Evolutionary conservation across 768 basidiomycete species (phyloP).

Genomic region (Obba rivulosa): DNA sequence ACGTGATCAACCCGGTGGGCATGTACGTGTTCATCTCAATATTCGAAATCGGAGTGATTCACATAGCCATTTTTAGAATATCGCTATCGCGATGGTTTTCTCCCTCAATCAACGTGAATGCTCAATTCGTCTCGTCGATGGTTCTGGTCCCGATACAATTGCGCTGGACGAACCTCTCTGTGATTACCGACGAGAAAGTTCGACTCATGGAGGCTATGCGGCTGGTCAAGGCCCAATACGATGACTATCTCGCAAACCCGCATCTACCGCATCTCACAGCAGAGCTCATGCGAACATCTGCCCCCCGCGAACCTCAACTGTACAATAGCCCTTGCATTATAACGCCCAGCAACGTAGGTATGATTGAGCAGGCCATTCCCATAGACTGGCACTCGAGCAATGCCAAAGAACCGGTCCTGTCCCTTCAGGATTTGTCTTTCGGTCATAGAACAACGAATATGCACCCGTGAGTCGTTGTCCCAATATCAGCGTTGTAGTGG

Average conservation of each 20-base stretch:
- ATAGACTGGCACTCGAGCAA: not conserved
- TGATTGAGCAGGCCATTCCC: conserved; percentile 1
- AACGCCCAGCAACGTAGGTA: not conserved
- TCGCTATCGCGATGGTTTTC: not conserved
- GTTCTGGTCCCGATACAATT: not conserved
- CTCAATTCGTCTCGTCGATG: not conserved
- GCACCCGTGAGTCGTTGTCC: no score
- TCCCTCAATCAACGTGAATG: not conserved
- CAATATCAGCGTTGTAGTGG: no score
- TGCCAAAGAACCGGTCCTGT: no score
- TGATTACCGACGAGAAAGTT: not conserved
- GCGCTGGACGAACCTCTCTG: not conserved
- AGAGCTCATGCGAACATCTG: not conserved
- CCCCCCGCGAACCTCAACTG: not conserved
- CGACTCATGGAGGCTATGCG: not conserved
- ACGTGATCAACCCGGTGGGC: no score
- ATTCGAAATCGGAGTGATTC: no score
- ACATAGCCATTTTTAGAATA: not conserved
- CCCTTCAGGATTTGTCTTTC: no score
- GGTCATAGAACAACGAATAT: no score
- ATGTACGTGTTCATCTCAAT: no score
- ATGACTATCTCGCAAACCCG: conserved; percentile 1
- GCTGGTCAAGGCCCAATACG: not conserved
- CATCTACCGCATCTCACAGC: conserved; percentile 2
- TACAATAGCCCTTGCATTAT: not conserved